phyloP scores from a whole-genome alignment of 495 filamentous ascomycete species.

The Daldinia caldariorum region DNA sequence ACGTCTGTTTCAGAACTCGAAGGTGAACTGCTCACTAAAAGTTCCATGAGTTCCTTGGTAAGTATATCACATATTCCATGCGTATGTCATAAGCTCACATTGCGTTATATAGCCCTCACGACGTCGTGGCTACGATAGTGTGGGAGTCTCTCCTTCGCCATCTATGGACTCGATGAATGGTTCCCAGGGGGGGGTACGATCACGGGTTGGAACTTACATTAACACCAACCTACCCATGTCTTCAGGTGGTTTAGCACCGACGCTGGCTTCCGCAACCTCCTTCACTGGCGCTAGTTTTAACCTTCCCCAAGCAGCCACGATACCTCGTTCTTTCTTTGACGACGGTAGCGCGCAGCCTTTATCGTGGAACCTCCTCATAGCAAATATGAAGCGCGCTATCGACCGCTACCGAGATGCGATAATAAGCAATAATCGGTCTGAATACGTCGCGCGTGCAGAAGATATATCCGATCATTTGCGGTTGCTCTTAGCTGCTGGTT shows the following conservation, averaged over 20 bases:
- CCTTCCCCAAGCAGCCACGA: conserved; percentile 65
- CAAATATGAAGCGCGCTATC: conserved; percentile 89
- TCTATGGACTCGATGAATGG: conserved; percentile 89
- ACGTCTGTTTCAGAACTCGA: conserved; percentile 89
- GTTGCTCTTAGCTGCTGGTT: conserved; percentile 91
- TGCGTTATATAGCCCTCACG: conserved; percentile 58
- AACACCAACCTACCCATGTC: conserved; percentile 54
- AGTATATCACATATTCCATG: conserved; percentile 31
- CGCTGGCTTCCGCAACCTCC: conserved; percentile 70
- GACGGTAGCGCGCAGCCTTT: conserved; percentile 77
- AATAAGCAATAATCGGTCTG: conserved; percentile 78
- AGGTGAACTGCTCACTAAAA: conserved; percentile 62
- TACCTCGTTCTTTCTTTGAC: conserved; percentile 84
- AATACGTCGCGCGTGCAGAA: conserved; percentile 91
- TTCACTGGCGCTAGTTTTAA: conserved; percentile 70
- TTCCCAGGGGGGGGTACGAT: conserved; percentile 60
- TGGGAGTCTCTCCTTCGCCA: conserved; percentile 80
- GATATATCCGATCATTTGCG: conserved; percentile 97
- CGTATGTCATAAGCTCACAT: conserved; percentile 28
- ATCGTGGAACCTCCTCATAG: conserved; percentile 87
- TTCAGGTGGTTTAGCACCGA: conserved; percentile 57
- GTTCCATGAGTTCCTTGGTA: conserved; percentile 63
- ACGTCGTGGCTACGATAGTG: conserved; percentile 73
- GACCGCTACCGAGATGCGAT: conserved; percentile 89
- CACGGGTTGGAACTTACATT: conserved; percentile 58